Evolutionary conservation across 768 basidiomycete species (phyloP).

Genomic region (Postia placenta): DNA sequence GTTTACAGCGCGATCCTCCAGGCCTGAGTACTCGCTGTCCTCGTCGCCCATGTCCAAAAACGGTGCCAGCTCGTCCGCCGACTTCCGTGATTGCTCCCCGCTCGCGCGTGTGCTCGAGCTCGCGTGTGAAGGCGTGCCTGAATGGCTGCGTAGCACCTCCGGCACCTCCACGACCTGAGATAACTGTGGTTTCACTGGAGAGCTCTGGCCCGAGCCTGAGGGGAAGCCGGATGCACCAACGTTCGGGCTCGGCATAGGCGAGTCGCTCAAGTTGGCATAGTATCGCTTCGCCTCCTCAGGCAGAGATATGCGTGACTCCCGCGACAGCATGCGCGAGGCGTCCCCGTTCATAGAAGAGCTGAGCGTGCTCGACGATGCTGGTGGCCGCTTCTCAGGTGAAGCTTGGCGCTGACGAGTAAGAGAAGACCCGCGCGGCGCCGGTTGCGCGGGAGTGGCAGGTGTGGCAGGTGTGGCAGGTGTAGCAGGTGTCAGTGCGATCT

Average conservation of each 20-base stretch:
- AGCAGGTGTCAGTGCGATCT: slow-evolving; percentile 10
- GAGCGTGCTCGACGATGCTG: background rate
- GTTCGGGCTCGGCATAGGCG: slow-evolving; percentile 48
- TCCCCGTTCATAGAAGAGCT: slow-evolving; percentile 14
- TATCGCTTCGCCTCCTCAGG: slow-evolving; percentile 76
- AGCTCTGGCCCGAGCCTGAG: background rate
- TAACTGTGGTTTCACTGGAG: slow-evolving; percentile 4
- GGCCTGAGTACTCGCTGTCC: slow-evolving; percentile 32
- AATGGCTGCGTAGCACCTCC: background rate
- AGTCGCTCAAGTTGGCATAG: slow-evolving; percentile 62
- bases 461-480: slow-evolving; percentile 1
- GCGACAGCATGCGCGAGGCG: slow-evolving; percentile 30
- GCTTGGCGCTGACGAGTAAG: background rate
- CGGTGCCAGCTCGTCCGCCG: slow-evolving; percentile 36
- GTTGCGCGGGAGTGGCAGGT: background rate
- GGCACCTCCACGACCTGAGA: background rate
- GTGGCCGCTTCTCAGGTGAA: background rate
- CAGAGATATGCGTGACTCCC: slow-evolving; percentile 63
- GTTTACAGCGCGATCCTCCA: slow-evolving; percentile 6
- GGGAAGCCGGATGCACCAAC: slow-evolving; percentile 16
- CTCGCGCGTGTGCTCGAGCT: background rate
- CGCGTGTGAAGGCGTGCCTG: background rate
- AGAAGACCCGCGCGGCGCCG: background rate
- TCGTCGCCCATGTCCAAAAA: slow-evolving; percentile 64
- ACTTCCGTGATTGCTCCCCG: slow-evolving; percentile 1